phyloP scores from a whole-genome alignment of 192 early-diverging fungal species.

The Thoreauomyces humboldtii region DNA sequence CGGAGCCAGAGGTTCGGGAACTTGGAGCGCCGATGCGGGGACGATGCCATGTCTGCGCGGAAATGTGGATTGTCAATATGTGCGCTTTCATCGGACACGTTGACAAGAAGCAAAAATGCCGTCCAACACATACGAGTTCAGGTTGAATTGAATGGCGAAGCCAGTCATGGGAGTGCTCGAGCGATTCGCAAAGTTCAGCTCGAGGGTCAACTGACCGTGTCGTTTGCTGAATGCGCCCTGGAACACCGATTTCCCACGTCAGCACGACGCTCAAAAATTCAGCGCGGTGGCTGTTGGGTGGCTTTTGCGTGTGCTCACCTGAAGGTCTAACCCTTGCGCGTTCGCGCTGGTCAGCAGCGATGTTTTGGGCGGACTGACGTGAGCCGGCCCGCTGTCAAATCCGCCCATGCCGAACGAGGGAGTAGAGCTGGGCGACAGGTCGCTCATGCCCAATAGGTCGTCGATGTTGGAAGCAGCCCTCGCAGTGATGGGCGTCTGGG shows the following conservation, averaged over 20 bases:
- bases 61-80: no score
- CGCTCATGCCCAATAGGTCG: constrained; percentile 48
- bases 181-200: constrained; percentile 46
- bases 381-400: background rate
- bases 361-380: constrained; percentile 19
- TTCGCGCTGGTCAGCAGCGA: constrained; percentile 26
- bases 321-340: constrained; percentile 41
- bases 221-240: constrained; percentile 23
- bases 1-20: constrained; percentile 34
- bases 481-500: constrained; percentile 2
- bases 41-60: constrained; percentile 44
- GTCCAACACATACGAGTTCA: constrained; percentile 38
- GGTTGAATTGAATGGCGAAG: constrained; percentile 63
- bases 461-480: constrained; percentile 30
- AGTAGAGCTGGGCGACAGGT: constrained; percentile 22
- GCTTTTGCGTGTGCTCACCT: no score
- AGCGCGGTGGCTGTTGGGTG: no score
- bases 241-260: no score
- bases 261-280: no score
- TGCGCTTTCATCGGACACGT: constrained; percentile 19
- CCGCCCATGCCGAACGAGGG: no score
- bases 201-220: constrained; percentile 37
- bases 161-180: constrained; percentile 34
- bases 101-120: background rate
- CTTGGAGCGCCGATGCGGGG: constrained; percentile 39